Evolutionary conservation across 2,329 filamentous ascomycete species (phyloP), one percentile per base, ranked within the genome.

Genomic region (Lasiodiplodia hormozganensis): DNA sequence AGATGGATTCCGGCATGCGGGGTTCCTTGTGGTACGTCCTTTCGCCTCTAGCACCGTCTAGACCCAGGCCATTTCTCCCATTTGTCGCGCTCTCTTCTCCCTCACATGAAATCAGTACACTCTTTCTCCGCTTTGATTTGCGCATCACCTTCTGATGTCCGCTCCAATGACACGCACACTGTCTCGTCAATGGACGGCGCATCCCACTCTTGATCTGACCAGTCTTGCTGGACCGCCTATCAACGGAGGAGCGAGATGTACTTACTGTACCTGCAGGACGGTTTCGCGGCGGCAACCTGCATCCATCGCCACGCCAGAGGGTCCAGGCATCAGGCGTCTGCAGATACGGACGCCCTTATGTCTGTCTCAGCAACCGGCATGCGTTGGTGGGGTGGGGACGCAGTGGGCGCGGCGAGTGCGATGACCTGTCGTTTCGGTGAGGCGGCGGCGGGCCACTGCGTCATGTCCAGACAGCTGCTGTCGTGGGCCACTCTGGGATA

Each of bases 351-450:
- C 43, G 60, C 47, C 47, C 36, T 64, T 53, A 64, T 64, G 60
- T 64, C 60, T 38, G 60, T 64, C 60, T 52, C 60, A 52, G 43
- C 60, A 28, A 25, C 43, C 6, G 47, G 47, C 60, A 18, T 64
- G 60, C 43, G 40, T 31, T 23, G 38, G 60, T 49, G 21, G 60
- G 21, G 60, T 64, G 60, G 60, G 31, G 60, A 52, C 60, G 25
- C 43, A 2, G n/a, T 18, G 60, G 47, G 43, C 43, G 25, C 40
- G 18, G 58, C 21, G 57, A 43, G 10, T 5, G 43, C 31, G 40
- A 21, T 52, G 60, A 47, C 60, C 60, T 64, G 60, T 64, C 60
- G 60, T 64, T 34, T 64, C n/a, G n/a, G 60, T 64, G 60, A 64
- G 60, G 60, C 60, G 60, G 34, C 25, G 38, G 60, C 57, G 57